Conservation (phyloP, 192 early-diverging fungal genomes). For the Umbelopsis sp. region DNA sequence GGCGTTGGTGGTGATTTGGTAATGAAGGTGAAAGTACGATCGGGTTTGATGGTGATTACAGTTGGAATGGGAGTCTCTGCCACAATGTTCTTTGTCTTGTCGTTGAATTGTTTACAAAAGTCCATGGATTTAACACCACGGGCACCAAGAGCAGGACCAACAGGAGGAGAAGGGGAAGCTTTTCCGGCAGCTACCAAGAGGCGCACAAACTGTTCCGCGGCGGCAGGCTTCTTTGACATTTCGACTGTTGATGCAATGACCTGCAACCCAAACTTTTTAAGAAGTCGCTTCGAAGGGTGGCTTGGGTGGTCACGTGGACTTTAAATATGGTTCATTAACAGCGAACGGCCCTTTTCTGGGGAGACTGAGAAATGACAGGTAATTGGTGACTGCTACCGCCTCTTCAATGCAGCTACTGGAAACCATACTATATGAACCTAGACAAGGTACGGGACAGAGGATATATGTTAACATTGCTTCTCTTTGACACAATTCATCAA, state of each 20-base stretch:
- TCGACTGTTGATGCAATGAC: not conserved
- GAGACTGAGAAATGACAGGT: not conserved
- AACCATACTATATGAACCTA: slow-evolving; percentile 4
- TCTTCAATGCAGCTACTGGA: not conserved
- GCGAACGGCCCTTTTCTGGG: not conserved
- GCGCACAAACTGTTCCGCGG: slow-evolving; percentile 59
- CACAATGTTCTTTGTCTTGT: slow-evolving; percentile 84
- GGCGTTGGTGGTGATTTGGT: slow-evolving; percentile 86
- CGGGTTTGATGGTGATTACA: slow-evolving; percentile 84
- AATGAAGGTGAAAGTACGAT: slow-evolving; percentile 90
- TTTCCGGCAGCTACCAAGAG: slow-evolving; percentile 90
- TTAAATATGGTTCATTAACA: not conserved
- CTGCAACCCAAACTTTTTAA: slow-evolving; percentile 1
- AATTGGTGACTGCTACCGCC: not conserved
- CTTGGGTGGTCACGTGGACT: not conserved
- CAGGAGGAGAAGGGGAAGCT: slow-evolving; percentile 90
- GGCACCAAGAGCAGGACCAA: slow-evolving; percentile 94
- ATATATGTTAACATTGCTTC: not conserved
- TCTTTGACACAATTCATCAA: not conserved
- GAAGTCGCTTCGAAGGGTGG: not conserved
- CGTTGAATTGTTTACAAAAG: slow-evolving; percentile 98
- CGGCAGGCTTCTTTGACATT: slow-evolving; percentile 47
- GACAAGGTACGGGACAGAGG: not conserved
- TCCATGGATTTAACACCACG: slow-evolving; percentile 98
- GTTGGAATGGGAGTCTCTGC: slow-evolving; percentile 84